Percentiles rank a stretch among this genome's conserved stretches.
Conservation (phyloP, 2,329 filamentous ascomycete genomes). For the Aureobasidium sp. region DNA sequence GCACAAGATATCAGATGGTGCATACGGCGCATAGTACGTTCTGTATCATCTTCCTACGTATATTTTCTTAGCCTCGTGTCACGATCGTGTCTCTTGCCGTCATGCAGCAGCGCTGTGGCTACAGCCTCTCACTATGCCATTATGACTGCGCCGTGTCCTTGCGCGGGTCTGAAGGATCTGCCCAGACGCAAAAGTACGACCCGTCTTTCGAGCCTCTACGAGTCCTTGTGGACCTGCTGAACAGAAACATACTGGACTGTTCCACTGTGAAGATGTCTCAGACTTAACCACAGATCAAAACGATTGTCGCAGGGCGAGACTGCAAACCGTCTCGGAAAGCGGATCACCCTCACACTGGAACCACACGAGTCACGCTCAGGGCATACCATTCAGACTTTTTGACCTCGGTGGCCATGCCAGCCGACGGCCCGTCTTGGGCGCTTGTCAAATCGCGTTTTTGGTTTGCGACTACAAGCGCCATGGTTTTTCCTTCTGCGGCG, state of each 20-base stretch:
- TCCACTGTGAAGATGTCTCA: conserved; percentile 9
- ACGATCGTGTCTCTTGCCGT: background rate
- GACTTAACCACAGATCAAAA: background rate
- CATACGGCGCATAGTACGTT: background rate
- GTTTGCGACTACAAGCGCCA: conserved; percentile 8
- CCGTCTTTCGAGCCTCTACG: background rate
- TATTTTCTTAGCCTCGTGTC: background rate
- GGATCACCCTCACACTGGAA: background rate
- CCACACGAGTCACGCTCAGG: background rate
- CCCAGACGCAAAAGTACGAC: background rate
- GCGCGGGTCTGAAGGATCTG: conserved; percentile 3
- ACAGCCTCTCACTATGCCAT: background rate
- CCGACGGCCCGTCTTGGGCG: background rate
- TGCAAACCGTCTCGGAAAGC: background rate
- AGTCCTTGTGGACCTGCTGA: background rate
- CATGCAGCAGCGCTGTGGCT: background rate
- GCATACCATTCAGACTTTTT: background rate
- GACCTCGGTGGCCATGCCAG: background rate
- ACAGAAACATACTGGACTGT: background rate
- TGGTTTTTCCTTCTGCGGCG: background rate
- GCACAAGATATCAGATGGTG: background rate
- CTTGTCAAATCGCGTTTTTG: background rate
- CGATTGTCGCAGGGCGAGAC: conserved; percentile 9
- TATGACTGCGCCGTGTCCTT: background rate
- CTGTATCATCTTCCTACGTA: background rate